Evolutionary conservation across 1,139 yeast species (phyloP).

Genomic region (Yamadazyma taylorii): DNA sequence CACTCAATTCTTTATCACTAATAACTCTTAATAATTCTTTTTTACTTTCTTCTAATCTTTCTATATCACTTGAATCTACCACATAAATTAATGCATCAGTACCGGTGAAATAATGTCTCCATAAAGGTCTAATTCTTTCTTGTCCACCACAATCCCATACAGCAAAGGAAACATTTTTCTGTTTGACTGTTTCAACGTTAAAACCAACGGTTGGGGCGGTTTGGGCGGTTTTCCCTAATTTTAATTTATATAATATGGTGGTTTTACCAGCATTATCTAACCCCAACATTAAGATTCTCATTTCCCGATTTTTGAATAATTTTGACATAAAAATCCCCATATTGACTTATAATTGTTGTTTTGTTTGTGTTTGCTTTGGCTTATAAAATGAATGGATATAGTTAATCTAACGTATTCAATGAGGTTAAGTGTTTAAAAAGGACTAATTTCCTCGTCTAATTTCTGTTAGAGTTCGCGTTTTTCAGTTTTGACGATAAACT

Average conservation of each 20-base stretch:
- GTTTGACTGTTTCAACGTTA: conserved; percentile 89
- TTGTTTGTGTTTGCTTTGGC: no score
- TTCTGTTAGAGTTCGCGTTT: no score
- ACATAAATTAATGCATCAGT: conserved; percentile 93
- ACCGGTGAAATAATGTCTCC: conserved; percentile 95
- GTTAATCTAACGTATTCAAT: no score
- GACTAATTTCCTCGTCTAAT: no score
- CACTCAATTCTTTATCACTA: conserved; percentile 75
- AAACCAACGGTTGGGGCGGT: conserved; percentile 95
- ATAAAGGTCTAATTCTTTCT: conserved; percentile 82
- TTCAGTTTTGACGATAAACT: no score
- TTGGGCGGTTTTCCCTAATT: conserved; percentile 71
- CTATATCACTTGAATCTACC: conserved; percentile 75
- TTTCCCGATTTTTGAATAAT: conserved; percentile 63
- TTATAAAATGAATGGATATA: no score
- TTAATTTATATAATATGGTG: conserved; percentile 69
- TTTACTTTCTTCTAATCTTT: conserved; percentile 75
- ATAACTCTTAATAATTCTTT: conserved; percentile 76
- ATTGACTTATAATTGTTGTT: neutral
- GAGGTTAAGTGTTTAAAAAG: no score
- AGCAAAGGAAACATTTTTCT: conserved; percentile 83
- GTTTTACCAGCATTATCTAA: conserved; percentile 93
- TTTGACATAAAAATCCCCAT: conserved; percentile 29
- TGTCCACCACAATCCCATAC: conserved; percentile 99
- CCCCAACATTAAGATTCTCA: conserved; percentile 85